Conservation (phyloP, 2,329 filamentous ascomycete genomes). For the Claviceps purpurea region DNA sequence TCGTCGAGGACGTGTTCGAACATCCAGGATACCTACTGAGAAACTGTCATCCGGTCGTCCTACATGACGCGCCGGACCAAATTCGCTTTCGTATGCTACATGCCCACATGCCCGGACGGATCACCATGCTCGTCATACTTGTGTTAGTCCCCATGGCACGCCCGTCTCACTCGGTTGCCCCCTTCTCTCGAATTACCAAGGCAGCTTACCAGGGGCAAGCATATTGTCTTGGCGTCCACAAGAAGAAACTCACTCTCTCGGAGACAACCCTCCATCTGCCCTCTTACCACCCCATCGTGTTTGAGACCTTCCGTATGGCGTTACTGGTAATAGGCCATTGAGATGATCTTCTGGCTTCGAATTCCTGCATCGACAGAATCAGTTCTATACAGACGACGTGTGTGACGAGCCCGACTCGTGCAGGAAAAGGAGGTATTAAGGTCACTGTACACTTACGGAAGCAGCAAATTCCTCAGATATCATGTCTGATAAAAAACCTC, state of each 20-base stretch:
- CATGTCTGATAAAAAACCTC: too few species aligned
- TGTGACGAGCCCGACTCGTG: not conserved
- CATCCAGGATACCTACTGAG: too few species aligned
- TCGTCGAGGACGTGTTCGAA: too few species aligned
- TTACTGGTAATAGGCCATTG: not conserved
- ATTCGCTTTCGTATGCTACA: too few species aligned
- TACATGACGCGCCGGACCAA: too few species aligned
- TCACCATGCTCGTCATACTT: not conserved
- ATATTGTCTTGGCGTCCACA: not conserved
- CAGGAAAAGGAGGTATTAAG: too few species aligned
- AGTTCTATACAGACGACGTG: not conserved
- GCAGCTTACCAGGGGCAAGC: not conserved
- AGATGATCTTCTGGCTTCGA: not conserved
- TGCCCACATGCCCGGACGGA: not conserved
- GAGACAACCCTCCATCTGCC: not conserved
- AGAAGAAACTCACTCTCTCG: not conserved
- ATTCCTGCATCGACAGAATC: conserved; percentile 1
- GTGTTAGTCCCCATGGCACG: too few species aligned
- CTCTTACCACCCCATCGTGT: not conserved
- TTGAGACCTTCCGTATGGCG: not conserved
- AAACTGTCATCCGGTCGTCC: too few species aligned
- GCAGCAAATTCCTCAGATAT: too few species aligned
- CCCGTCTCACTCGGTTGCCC: not conserved
- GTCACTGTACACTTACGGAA: too few species aligned
- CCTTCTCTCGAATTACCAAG: not conserved